A percentile compares a stretch with the other conserved stretches of the same genome.
Conservation (phyloP, 176 grass and related monocot genomes). For the Miscanthus lutarioriparius region DNA sequence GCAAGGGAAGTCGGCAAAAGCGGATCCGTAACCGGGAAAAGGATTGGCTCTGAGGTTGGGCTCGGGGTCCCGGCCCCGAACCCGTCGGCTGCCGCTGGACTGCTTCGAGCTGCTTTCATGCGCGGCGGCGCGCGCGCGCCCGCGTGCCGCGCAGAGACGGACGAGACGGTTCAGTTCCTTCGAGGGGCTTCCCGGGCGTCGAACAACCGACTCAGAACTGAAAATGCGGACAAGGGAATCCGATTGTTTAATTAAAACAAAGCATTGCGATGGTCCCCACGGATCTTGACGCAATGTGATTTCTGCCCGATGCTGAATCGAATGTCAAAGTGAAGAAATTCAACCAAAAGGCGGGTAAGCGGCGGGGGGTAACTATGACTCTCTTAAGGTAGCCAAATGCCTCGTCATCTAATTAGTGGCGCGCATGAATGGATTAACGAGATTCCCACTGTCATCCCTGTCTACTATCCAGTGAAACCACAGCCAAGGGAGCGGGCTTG, state of each 20-base stretch:
- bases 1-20: constrained; percentile 85
- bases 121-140: too few species aligned
- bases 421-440: constrained; percentile 71
- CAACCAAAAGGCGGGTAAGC: constrained; percentile 75
- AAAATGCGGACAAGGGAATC: constrained; percentile 42
- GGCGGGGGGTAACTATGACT: constrained; percentile 85
- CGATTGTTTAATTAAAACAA: constrained; percentile 80
- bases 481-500: too few species aligned
- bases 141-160: too few species aligned
- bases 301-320: constrained; percentile 72
- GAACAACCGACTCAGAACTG: too few species aligned
- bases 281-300: constrained; percentile 72
- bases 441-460: background rate
- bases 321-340: constrained; percentile 91
- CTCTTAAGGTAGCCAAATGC: constrained; percentile 85
- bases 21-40: constrained; percentile 70
- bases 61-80: background rate
- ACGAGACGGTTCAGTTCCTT: too few species aligned
- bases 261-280: constrained; percentile 62
- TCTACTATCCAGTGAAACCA: too few species aligned
- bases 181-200: too few species aligned
- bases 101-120: background rate
- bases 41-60: constrained; percentile 73
- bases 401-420: constrained; percentile 71
- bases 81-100: constrained; percentile 32